Conservation (phyloP, 257 asterid species). For the Solanum ahanhuiri region DNA sequence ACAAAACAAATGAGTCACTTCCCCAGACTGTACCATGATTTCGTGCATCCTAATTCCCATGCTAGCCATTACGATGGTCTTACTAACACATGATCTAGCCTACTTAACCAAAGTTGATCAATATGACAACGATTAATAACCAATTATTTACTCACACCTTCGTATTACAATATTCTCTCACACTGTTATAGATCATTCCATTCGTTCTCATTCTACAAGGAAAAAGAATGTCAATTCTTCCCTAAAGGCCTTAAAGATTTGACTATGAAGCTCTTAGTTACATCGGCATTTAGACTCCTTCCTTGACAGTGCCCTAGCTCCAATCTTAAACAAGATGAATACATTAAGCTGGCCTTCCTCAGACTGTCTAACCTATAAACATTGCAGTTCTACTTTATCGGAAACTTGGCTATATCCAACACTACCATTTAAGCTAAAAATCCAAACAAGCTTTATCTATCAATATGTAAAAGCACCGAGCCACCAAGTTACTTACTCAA, state of each 20-base stretch:
- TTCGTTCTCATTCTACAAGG: neutral
- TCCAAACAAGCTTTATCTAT: neutral
- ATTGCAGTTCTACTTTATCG: neutral
- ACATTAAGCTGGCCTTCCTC: neutral
- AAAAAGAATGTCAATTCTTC: neutral
- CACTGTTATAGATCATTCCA: neutral
- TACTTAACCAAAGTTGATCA: neutral
- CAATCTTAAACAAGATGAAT: neutral
- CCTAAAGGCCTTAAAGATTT: neutral
- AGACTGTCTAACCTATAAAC: neutral
- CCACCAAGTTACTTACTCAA: neutral
- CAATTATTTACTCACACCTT: neutral
- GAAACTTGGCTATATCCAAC: neutral
- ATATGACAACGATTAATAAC: neutral
- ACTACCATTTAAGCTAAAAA: neutral
- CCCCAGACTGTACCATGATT: neutral
- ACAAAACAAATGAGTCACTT: neutral
- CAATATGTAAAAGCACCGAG: neutral
- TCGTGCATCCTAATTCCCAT: neutral
- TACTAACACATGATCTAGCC: neutral
- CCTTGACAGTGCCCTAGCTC: neutral
- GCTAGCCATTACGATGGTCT: neutral
- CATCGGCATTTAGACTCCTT: neutral
- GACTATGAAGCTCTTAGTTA: neutral
- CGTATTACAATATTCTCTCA: neutral